Conservation (phyloP, 2,329 filamentous ascomycete species). For the Aplosporella prunicola region DNA sequence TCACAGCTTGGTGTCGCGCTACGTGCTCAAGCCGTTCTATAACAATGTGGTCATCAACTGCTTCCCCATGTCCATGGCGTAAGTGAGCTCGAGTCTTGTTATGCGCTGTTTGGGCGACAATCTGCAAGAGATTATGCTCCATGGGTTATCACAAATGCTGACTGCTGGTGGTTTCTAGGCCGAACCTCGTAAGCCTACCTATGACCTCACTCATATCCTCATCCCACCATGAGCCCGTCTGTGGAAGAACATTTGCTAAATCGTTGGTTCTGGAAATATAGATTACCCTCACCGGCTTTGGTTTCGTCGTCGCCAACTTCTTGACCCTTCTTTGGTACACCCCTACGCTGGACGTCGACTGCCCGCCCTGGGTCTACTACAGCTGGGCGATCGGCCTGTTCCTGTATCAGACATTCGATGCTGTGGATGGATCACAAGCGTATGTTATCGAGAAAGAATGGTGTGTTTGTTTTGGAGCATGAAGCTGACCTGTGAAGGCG, state of each 20-base stretch:
- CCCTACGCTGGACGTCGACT: slow-evolving; percentile 86
- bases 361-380: slow-evolving; percentile 89
- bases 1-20: slow-evolving; percentile 79
- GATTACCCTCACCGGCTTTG: slow-evolving; percentile 86
- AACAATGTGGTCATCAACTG: slow-evolving; percentile 85
- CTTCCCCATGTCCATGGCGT: slow-evolving; percentile 94
- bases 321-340: slow-evolving; percentile 92
- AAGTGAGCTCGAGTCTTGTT: slow-evolving; percentile 36
- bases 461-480: slow-evolving; percentile 30
- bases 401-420: slow-evolving; percentile 96
- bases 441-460: slow-evolving; percentile 39
- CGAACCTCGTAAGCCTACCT: slow-evolving; percentile 26
- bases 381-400: slow-evolving; percentile 85
- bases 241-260: not conserved
- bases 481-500: slow-evolving; percentile 30
- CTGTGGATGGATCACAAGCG: slow-evolving; percentile 87
- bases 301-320: slow-evolving; percentile 82
- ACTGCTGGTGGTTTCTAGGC: slow-evolving; percentile 22
- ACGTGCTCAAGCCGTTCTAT: slow-evolving; percentile 97
- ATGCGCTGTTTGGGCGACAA: not conserved
- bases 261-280: slow-evolving; percentile 20
- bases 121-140: too few species aligned
- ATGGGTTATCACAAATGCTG: slow-evolving; percentile 15
- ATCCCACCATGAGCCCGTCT: too few species aligned
- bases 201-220: not conserved